Evolutionary conservation across 495 filamentous ascomycete species (phyloP).

Genomic region (Lentithecium fluviatile): DNA sequence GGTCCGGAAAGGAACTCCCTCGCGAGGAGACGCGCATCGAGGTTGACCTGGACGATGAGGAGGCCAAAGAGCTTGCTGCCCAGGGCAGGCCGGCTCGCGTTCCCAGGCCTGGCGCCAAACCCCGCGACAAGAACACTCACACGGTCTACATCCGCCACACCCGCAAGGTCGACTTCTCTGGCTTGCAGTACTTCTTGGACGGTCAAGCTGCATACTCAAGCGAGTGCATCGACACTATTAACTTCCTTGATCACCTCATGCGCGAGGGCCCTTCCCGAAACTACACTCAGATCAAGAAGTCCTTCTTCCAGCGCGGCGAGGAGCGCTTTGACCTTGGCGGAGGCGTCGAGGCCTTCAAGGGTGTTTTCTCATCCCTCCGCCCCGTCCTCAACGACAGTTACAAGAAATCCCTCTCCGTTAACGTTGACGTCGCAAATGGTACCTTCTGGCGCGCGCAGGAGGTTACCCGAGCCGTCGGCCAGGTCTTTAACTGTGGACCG

Average conservation of each 20-base stretch:
- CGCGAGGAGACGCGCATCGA: constrained; percentile 46
- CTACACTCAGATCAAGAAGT: constrained; percentile 69
- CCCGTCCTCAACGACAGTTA: constrained; percentile 53
- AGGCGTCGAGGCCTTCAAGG: constrained; percentile 76
- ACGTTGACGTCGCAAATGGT: constrained; percentile 78
- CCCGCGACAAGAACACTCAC: constrained; percentile 49
- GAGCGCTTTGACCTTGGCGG: constrained; percentile 49
- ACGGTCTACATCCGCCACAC: constrained; percentile 59
- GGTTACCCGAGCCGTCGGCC: constrained; percentile 38
- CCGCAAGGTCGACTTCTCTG: constrained; percentile 60
- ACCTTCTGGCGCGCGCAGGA: constrained; percentile 61
- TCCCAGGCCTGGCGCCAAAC: constrained; percentile 3
- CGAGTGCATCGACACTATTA: constrained; percentile 72
- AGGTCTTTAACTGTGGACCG: constrained; percentile 27
- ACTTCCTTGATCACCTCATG: constrained; percentile 85
- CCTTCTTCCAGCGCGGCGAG: constrained; percentile 61
- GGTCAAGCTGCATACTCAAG: constrained; percentile 59
- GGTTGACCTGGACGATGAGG: constrained; percentile 67
- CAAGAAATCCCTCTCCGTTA: constrained; percentile 54
- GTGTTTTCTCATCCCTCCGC: constrained; percentile 78
- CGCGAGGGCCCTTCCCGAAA: constrained; percentile 68
- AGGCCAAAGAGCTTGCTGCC: constrained; percentile 37
- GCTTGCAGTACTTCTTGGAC: constrained; percentile 63
- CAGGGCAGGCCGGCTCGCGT: constrained; percentile 31
- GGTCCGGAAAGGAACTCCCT: constrained; percentile 50